Conservation (phyloP, 108 stramenopile genomes). For the Chaetoceros muelleri region DNA sequence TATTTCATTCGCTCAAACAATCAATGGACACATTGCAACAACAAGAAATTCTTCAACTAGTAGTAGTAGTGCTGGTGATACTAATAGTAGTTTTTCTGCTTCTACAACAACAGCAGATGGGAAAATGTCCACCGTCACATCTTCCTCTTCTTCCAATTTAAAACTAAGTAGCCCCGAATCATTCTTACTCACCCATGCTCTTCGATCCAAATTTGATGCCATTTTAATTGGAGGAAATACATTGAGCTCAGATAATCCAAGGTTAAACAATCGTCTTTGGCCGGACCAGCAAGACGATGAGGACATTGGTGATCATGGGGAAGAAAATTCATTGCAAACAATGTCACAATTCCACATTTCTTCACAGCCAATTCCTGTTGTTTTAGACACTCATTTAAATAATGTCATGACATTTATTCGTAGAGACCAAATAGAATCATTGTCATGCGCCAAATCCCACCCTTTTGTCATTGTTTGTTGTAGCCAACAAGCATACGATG, state of each 20-base stretch:
- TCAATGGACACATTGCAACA: no score
- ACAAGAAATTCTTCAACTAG: no score
- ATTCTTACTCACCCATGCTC: slow-evolving; percentile 49
- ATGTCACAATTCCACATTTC: background rate
- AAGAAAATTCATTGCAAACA: background rate
- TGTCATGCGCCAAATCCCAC: background rate
- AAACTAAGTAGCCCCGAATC: slow-evolving; percentile 48
- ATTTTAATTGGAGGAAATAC: slow-evolving; percentile 69
- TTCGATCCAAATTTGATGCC: slow-evolving; percentile 67
- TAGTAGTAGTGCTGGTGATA: no score
- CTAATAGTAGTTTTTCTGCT: no score
- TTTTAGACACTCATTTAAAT: slow-evolving; percentile 56
- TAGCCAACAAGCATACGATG: slow-evolving; percentile 11
- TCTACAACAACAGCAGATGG: no score
- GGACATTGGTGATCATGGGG: background rate
- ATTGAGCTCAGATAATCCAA: slow-evolving; percentile 51
- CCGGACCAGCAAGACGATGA: background rate
- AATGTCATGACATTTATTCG: slow-evolving; percentile 8
- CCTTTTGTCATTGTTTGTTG: slow-evolving; percentile 28
- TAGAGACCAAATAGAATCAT: background rate
- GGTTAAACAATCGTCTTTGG: slow-evolving; percentile 65
- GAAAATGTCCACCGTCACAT: no score
- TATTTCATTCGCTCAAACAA: no score
- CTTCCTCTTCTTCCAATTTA: slow-evolving; percentile 34
- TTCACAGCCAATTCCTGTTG: slow-evolving; percentile 53